Evolutionary conservation across 1,284 basidiomycete species (phyloP), one percentile per base, ranked within the genome.

Genomic region (Ceratobasidium sp.): DNA sequence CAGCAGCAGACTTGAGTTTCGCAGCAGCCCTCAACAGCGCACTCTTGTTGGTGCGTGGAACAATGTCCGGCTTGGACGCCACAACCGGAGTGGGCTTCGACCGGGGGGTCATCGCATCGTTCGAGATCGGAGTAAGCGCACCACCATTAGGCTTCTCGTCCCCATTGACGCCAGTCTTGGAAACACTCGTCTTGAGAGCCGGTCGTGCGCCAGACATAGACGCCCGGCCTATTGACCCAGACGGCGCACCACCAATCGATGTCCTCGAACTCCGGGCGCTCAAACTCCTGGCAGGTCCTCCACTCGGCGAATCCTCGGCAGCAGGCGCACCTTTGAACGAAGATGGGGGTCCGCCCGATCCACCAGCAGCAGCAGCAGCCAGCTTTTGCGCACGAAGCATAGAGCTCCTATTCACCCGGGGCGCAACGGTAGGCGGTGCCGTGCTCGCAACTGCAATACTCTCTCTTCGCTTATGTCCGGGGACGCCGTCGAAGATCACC

Each of bases 391-490:
- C 84, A 43, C 92, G 83, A 76, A 94, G 77, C 8, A 85, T 83
- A 10, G 92, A 89, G 75, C 89, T 90, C 78, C 84, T 88, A 76
- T 93, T 93, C 75, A 86, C 78, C 48, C 89, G 84, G 1, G 92
- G 92, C 8, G 84, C 81, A 14, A 92, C 83, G 1, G 83, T 83
- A 0, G 92, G 92, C 8, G 87, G 82, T 74, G 82, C 84, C 5
- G 85, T 84, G 74, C 88, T 90, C 16, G 88, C 85, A 26, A 94
- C 92, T 1, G 85, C 78, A 74, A 94, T 88, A 12, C 85, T 86
- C 78, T 92, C 90, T 41, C 90, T 82, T 70, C 92, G 83, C 80
- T 92, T 93, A 78, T 93, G 92, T 0, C 92, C 92, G 1, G 92
- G 92, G 1, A 92, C 88, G 41, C 91, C 91, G 0, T 92, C 89